These are phyloP conservation scores for Paracoccidioides brasiliensis DNA, from an alignment of 2,329 filamentous ascomycete genomes.

Conservation along the genomic window DNA sequence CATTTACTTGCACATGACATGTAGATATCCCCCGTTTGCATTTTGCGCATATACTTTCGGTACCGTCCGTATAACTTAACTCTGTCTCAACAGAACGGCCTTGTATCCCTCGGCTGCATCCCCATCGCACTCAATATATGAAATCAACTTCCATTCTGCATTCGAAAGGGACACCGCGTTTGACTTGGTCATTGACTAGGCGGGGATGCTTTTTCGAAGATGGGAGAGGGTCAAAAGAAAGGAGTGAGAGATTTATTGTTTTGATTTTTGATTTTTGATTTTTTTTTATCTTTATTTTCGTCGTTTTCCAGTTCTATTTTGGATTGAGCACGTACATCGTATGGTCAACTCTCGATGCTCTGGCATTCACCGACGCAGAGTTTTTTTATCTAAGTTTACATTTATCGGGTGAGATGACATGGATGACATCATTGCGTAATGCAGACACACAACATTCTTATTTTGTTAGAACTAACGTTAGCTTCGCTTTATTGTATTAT, in stretches of 20 bases:
- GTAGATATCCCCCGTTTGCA: neutral
- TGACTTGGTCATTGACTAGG: neutral
- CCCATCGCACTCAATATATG: constrained; percentile 1
- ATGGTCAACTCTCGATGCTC: too few species aligned
- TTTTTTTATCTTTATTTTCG: neutral
- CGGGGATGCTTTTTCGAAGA: neutral
- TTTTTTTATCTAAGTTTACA: neutral
- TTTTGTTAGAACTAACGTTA: neutral
- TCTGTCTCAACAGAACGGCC: neutral
- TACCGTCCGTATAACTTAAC: neutral
- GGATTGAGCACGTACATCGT: neutral
- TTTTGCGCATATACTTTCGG: neutral
- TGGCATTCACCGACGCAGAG: too few species aligned
- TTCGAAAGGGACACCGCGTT: neutral
- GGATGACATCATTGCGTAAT: neutral
- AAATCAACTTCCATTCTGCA: neutral
- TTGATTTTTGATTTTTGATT: neutral
- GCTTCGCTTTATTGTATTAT: neutral
- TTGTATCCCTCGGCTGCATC: constrained; percentile 1
- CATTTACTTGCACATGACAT: neutral
- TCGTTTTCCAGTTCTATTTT: neutral
- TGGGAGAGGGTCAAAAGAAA: neutral
- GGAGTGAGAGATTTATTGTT: neutral
- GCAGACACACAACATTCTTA: neutral
- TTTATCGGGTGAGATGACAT: neutral